These are phyloP conservation scores for Ophiorrhiza pumila DNA, from an alignment of 257 asterid genomes.

Conservation along the genomic window DNA sequence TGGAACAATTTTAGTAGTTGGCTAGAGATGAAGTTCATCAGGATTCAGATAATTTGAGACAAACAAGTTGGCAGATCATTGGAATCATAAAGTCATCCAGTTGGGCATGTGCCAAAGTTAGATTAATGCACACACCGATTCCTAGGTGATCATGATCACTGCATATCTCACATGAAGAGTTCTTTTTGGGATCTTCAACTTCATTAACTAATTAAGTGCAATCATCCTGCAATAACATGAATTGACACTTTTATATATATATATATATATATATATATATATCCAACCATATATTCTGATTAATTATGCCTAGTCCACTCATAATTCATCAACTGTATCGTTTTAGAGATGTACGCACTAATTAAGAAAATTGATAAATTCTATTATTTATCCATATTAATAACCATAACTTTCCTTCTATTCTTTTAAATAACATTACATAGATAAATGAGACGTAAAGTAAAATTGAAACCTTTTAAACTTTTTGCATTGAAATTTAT, in stretches of 20 bases:
- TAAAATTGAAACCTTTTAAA: too few species aligned
- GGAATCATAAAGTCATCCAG: conserved; percentile 14
- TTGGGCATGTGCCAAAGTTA: conserved; percentile 22
- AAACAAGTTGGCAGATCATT: conserved; percentile 15
- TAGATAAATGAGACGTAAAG: too few species aligned
- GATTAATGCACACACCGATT: conserved; percentile 8
- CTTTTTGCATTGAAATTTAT: too few species aligned
- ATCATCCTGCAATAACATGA: neutral
- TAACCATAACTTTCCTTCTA: too few species aligned
- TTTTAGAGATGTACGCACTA: too few species aligned
- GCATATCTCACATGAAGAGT: neutral
- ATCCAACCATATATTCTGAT: neutral
- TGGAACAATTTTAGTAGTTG: neutral
- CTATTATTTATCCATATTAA: too few species aligned
- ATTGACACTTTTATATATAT: too few species aligned
- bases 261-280: too few species aligned
- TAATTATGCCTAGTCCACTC: too few species aligned
- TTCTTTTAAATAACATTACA: too few species aligned
- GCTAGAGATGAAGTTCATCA: neutral
- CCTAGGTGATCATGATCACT: neutral
- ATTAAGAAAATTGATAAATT: too few species aligned
- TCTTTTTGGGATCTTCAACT: conserved; percentile 15
- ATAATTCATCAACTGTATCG: too few species aligned
- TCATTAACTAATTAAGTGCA: neutral
- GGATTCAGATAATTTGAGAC: neutral